Conservation (phyloP, 495 filamentous ascomycete species). For the Talaromyces ruber region DNA sequence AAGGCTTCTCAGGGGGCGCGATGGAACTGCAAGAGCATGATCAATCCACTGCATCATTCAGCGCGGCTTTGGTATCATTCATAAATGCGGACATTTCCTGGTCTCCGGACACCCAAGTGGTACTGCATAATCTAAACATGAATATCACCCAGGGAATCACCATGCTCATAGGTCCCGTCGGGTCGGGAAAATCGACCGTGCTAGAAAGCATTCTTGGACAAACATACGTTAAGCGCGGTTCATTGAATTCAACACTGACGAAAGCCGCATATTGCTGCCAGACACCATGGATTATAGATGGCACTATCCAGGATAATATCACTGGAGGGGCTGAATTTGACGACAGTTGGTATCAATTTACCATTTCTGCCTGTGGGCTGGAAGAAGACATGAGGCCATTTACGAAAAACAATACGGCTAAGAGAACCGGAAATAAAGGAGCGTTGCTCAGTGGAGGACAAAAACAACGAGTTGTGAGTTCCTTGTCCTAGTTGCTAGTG, state of each 20-base stretch:
- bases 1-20: neutral
- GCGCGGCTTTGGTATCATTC: constrained; percentile 21
- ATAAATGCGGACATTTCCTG: constrained; percentile 42
- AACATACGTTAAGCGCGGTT: constrained; percentile 31
- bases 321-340: constrained; percentile 44
- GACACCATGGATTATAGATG: constrained; percentile 48
- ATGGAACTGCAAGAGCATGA: constrained; percentile 26
- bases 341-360: constrained; percentile 47
- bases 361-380: constrained; percentile 54
- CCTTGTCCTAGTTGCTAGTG: neutral
- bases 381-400: constrained; percentile 45
- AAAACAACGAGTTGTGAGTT: constrained; percentile 48
- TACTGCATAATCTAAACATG: constrained; percentile 31
- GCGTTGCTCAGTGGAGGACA: constrained; percentile 58
- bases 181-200: constrained; percentile 22
- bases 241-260: constrained; percentile 20
- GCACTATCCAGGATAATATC: constrained; percentile 50
- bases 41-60: constrained; percentile 18
- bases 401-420: constrained; percentile 35
- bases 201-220: constrained; percentile 16
- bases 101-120: constrained; percentile 32
- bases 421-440: constrained; percentile 53
- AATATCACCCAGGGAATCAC: constrained; percentile 27
- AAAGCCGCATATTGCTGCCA: constrained; percentile 45
- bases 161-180: constrained; percentile 15